Percentiles rank a stretch among this genome's conserved stretches.
phyloP scores from a whole-genome alignment of 2,329 filamentous ascomycete genomes.

The Penicillium sp. region DNA sequence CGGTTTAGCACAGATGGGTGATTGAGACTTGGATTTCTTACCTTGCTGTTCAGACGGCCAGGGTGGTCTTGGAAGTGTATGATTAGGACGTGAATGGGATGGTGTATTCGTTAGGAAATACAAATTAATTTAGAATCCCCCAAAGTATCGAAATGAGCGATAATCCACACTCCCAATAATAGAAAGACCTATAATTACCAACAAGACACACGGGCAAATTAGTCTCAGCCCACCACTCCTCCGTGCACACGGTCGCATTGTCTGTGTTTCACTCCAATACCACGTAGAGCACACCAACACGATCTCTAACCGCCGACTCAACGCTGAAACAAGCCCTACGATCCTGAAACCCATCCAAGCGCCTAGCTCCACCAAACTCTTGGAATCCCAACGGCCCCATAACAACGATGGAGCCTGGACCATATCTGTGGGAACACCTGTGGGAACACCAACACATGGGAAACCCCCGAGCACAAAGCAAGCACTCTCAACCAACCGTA shows the following conservation, averaged over 20 bases:
- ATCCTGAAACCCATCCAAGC: constrained; percentile 10
- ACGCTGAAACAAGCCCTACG: constrained; percentile 11
- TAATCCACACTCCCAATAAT: neutral
- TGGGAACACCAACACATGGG: neutral
- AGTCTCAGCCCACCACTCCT: neutral
- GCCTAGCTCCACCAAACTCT: neutral
- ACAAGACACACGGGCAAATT: neutral
- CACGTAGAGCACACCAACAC: neutral
- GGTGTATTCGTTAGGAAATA: neutral
- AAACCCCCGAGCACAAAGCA: no score
- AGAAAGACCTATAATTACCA: neutral
- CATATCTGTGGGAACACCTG: neutral
- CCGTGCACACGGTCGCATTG: neutral
- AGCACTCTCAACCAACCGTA: neutral
- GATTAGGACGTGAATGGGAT: no score
- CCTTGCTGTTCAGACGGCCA: neutral
- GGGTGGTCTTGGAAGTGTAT: neutral
- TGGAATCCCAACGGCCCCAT: neutral
- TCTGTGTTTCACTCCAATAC: neutral
- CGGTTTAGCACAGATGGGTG: no score
- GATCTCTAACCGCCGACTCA: constrained; percentile 5
- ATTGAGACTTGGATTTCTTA: neutral
- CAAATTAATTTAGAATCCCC: no score
- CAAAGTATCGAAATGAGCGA: neutral
- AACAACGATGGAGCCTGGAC: neutral